Conservation (phyloP, 2,329 filamentous ascomycete species). For the Cadophora gregata region DNA sequence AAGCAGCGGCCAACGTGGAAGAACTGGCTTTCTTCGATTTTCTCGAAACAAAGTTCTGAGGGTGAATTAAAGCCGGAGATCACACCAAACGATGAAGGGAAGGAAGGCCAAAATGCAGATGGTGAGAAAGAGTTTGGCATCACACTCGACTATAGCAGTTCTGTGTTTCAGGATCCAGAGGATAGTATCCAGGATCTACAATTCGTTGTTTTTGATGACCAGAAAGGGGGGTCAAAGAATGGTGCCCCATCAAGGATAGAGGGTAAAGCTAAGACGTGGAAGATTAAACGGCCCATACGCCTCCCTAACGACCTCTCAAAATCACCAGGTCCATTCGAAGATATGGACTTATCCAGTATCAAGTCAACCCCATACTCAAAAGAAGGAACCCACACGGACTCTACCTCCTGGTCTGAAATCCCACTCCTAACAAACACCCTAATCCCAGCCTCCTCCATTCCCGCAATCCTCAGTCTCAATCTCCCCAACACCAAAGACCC, state of each 20-base stretch:
- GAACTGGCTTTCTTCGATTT: slow-evolving; percentile 35
- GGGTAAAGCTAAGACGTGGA: background rate
- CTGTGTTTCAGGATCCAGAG: slow-evolving; percentile 35
- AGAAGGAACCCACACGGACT: slow-evolving; percentile 14
- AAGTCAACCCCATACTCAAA: background rate
- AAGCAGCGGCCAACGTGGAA: slow-evolving; percentile 35
- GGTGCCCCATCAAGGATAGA: slow-evolving; percentile 15
- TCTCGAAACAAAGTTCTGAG: slow-evolving; percentile 20
- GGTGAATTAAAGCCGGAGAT: background rate
- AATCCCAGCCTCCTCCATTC: slow-evolving; percentile 23
- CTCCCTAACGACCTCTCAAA: slow-evolving; percentile 30
- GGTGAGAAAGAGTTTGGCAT: slow-evolving; percentile 31
- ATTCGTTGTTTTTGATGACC: slow-evolving; percentile 32
- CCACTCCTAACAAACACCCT: slow-evolving; percentile 24
- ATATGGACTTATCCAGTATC: background rate
- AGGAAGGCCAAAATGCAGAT: background rate
- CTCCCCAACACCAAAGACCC: slow-evolving; percentile 18
- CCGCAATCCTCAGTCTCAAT: slow-evolving; percentile 22
- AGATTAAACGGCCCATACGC: slow-evolving; percentile 24
- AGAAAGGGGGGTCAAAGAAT: background rate
- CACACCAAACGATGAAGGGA: background rate
- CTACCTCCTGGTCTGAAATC: slow-evolving; percentile 20
- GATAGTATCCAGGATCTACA: slow-evolving; percentile 30
- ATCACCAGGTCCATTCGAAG: background rate
- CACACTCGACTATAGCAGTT: slow-evolving; percentile 35